These are phyloP conservation scores for Antitrichia curtipendula DNA, from an alignment of 225 moss, liverwort and hornwort genomes.

Conservation along the genomic window DNA sequence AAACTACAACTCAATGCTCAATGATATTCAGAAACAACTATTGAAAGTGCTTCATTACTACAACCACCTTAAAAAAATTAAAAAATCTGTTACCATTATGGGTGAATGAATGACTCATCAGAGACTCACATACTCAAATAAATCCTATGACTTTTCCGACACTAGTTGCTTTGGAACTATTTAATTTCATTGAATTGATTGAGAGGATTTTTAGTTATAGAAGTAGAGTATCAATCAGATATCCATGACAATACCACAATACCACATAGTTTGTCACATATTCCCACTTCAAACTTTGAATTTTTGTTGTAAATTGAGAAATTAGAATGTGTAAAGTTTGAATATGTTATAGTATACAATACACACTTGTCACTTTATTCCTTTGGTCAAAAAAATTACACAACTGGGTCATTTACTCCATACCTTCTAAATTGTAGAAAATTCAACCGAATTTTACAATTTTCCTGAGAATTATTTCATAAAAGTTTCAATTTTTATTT, in stretches of 20 bases:
- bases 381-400: not conserved
- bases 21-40: not conserved
- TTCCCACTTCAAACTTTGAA: not conserved
- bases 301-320: not conserved
- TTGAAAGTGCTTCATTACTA: not conserved
- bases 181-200: not conserved
- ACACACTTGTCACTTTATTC: not conserved
- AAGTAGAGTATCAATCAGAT: fast-evolving
- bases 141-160: not conserved
- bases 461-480: not conserved
- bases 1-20: not conserved
- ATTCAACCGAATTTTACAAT: not conserved
- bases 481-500: not conserved
- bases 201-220: not conserved
- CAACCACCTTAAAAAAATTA: too few relatives aligned
- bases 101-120: not conserved
- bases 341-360: not conserved
- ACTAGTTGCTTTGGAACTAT: not conserved
- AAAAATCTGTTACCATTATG: fast-evolving
- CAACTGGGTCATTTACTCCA: not conserved
- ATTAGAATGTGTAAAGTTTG: not conserved
- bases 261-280: not conserved
- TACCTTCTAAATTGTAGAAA: not conserved
- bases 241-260: not conserved
- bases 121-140: not conserved